Conservation (phyloP, 257 asterid genomes). For the Solanum stenotomum region DNA sequence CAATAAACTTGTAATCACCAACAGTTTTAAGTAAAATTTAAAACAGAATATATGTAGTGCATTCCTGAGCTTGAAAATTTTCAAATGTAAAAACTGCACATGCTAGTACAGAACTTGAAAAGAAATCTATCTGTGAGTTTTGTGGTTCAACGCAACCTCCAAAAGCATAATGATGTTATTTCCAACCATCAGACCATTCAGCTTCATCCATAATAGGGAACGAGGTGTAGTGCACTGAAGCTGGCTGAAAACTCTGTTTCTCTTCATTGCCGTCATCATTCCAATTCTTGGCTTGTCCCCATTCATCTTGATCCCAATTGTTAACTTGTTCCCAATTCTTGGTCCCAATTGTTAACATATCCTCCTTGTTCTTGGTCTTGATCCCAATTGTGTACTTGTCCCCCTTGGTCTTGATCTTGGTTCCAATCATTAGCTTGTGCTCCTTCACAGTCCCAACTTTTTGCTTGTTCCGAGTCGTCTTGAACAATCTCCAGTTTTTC, state of each 20-base stretch:
- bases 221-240: neutral
- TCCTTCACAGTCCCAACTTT: neutral
- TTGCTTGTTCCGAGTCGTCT: constrained; percentile 5
- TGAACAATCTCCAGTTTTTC: constrained; percentile 20
- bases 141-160: too few relatives aligned
- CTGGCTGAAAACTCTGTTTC: too few relatives aligned
- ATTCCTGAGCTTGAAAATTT: too few relatives aligned
- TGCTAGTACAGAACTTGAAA: too few relatives aligned
- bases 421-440: neutral
- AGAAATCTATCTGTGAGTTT: too few relatives aligned
- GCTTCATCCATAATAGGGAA: constrained; percentile 15
- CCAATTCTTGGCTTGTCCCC: neutral
- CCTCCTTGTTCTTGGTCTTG: neutral
- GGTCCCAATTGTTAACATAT: neutral
- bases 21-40: too few relatives aligned
- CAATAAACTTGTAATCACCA: too few relatives aligned
- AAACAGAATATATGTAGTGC: too few relatives aligned
- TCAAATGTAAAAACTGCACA: too few relatives aligned
- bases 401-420: neutral
- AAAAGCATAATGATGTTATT: neutral
- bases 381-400: neutral
- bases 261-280: neutral
- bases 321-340: neutral
- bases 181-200: constrained; percentile 34
- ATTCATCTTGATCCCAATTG: neutral